phyloP scores from a whole-genome alignment of 2,329 filamentous ascomycete species.

The Clonostachys sp. region DNA sequence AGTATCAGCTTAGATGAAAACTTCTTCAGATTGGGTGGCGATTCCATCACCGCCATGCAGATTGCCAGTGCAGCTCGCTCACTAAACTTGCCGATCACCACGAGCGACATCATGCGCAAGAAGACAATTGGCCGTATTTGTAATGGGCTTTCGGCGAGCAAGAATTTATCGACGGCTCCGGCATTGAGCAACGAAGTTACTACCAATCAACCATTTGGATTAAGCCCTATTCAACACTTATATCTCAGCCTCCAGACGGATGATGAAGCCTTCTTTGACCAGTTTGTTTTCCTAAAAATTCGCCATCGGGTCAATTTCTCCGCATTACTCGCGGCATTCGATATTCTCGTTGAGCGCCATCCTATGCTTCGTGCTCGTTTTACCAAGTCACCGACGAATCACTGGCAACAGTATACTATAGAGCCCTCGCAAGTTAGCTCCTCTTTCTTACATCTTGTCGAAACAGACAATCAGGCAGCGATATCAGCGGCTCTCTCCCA shows the following conservation, averaged over 20 bases:
- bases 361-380: conserved; percentile 9
- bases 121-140: no score
- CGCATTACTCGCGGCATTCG: conserved; percentile 1
- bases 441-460: not conserved
- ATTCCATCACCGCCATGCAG: conserved; percentile 39
- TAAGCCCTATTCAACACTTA: conserved; percentile 7
- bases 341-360: conserved; percentile 4
- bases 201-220: conserved; percentile 21
- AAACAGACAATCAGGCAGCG: not conserved
- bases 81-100: conserved; percentile 23
- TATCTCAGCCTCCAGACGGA: conserved; percentile 2
- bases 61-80: conserved; percentile 13
- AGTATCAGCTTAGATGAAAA: conserved; percentile 27
- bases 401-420: conserved; percentile 4
- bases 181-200: no score
- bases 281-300: conserved; percentile 5
- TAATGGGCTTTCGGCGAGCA: no score
- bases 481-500: conserved; percentile 7
- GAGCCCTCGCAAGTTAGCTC: not conserved
- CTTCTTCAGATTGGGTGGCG: conserved; percentile 40
- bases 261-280: conserved; percentile 5
- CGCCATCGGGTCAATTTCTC: not conserved
- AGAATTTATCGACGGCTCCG: no score
- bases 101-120: no score
- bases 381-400: not conserved